Base-by-base conservation (phyloP, 2,329 filamentous ascomycete genomes). In the Sporothrix curviconia region DNA sequence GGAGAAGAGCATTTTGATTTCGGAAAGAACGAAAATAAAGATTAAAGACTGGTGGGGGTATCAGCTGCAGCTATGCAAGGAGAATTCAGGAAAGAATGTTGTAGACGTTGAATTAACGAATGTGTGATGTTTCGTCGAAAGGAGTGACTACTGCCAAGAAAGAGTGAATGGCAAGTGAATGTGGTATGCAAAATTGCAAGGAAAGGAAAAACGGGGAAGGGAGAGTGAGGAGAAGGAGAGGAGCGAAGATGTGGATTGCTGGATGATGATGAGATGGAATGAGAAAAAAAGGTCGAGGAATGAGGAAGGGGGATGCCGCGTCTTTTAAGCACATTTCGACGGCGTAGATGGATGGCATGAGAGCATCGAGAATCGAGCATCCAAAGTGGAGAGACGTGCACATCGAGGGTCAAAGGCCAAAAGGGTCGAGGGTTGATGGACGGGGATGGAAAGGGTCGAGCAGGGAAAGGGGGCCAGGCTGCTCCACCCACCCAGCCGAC, bases 1-100 rank as follows among this genome's bases (percentile, higher is more conserved):
- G 15, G 57, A 55, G 30, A 61, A 57, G 32, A 59, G 37, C 61
- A 63, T 64, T 11, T 11, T 34, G 50, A 55, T n/a, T n/a, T n/a
- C n/a, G n/a, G n/a, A n/a, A n/a, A n/a, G n/a, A n/a, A n/a, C n/a
- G n/a, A n/a, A n/a, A n/a, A n/a, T n/a, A n/a, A n/a, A n/a, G n/a
- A n/a, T n/a, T n/a, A n/a, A n/a, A n/a, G n/a, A n/a, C n/a, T n/a
- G n/a, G n/a, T n/a, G n/a, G n/a, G n/a, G n/a, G n/a, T n/a, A n/a
- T n/a, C n/a, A n/a, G n/a, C n/a, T n/a, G n/a, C n/a, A n/a, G n/a
- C n/a, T n/a, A n/a, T n/a, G n/a, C n/a, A n/a, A n/a, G n/a, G n/a
- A n/a, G n/a, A n/a, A n/a, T n/a, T n/a, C n/a, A n/a, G n/a, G n/a
- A n/a, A n/a, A n/a, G n/a, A n/a, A n/a, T 42, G n/a, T 14, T 22